phyloP scores from a whole-genome alignment of 805 yeast species.

The Kockiozyma suomiensis region DNA sequence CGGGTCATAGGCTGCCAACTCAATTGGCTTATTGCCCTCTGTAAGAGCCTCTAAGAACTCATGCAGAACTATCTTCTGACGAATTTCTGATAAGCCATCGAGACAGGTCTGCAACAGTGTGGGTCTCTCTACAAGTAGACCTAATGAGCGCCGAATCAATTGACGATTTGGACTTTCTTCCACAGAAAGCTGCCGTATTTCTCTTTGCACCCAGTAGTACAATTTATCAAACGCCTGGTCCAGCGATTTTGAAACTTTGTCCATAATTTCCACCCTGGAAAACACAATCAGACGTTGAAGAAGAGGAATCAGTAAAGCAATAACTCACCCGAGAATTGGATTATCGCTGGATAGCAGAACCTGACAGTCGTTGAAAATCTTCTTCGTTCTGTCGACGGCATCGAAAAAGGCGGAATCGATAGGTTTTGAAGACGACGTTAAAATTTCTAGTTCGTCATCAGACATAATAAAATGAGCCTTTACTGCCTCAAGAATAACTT shows the following conservation, averaged over 20 bases:
- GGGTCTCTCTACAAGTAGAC: constrained; percentile 44
- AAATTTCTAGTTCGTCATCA: constrained; percentile 68
- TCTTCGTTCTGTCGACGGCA: constrained; percentile 61
- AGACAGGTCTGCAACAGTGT: constrained; percentile 59
- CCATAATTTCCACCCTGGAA: constrained; percentile 56
- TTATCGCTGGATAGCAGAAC: constrained; percentile 70
- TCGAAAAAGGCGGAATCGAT: constrained; percentile 59
- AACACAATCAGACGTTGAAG: too few species aligned
- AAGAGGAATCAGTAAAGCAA: too few species aligned
- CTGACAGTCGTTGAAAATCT: constrained; percentile 67
- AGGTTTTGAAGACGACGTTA: constrained; percentile 44
- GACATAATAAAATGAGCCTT: constrained; percentile 66
- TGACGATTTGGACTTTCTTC: constrained; percentile 35
- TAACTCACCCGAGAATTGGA: constrained; percentile 37
- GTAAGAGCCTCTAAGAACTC: constrained; percentile 58
- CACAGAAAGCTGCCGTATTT: constrained; percentile 31
- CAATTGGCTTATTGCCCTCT: constrained; percentile 52
- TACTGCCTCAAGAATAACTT: constrained; percentile 40
- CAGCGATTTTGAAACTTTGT: constrained; percentile 55
- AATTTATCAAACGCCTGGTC: constrained; percentile 59
- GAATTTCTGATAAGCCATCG: constrained; percentile 63
- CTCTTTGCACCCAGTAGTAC: constrained; percentile 46
- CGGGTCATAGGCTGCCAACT: constrained; percentile 75
- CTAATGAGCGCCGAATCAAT: constrained; percentile 34
- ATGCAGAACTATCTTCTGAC: constrained; percentile 63